A percentile compares a stretch with the other conserved stretches of the same genome.
These are phyloP conservation scores for Diversispora eburnea DNA, from an alignment of 192 early-diverging fungal species.

Conservation along the genomic window DNA sequence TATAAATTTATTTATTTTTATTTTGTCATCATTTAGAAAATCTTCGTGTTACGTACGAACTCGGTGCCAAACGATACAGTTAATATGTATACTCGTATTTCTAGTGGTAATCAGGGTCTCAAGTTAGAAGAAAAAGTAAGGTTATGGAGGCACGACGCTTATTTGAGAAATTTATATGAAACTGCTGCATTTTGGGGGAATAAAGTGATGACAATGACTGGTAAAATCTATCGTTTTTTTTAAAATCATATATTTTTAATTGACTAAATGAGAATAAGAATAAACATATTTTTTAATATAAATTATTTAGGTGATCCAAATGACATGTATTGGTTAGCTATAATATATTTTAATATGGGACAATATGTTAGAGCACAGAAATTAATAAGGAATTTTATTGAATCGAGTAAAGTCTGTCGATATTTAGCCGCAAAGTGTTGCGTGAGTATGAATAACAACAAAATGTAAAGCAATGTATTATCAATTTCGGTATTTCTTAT, in stretches of 20 bases:
- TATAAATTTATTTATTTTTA: no score
- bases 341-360: constrained; percentile 45
- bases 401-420: constrained; percentile 46
- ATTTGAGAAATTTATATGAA: constrained; percentile 46
- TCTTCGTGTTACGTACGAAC: no score
- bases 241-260: not conserved
- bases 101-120: not conserved
- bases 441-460: constrained; percentile 35
- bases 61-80: no score
- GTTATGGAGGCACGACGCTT: constrained; percentile 50
- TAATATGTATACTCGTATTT: not conserved
- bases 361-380: constrained; percentile 47
- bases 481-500: not conserved
- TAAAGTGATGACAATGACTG: constrained; percentile 56
- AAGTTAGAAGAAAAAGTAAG: constrained; percentile 46
- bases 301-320: constrained; percentile 37
- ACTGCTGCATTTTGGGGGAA: constrained; percentile 67
- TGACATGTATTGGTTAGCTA: constrained; percentile 49
- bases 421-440: constrained; percentile 53
- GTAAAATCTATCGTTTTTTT: constrained; percentile 32
- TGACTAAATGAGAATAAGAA: constrained; percentile 4
- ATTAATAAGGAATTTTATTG: constrained; percentile 42
- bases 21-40: no score
- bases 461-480: constrained; percentile 1
- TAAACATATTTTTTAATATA: not conserved